Evolutionary conservation across 257 asterid genomes (phyloP).

Genomic region (Nicotiana sylvestris): DNA sequence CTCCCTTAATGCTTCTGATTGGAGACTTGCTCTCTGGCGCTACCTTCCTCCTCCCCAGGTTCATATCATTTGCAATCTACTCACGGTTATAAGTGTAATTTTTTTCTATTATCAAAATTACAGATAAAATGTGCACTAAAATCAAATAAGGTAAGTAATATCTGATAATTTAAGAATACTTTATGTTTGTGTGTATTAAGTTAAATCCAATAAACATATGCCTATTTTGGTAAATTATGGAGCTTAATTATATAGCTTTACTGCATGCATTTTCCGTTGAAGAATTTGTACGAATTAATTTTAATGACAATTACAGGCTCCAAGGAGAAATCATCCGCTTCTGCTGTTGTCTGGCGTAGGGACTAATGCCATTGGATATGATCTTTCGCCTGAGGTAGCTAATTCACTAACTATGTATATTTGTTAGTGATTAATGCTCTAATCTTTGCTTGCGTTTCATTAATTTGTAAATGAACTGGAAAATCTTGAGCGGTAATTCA

Average conservation of each 20-base stretch:
- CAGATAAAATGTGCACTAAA: no score
- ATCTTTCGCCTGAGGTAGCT: constrained; percentile 79
- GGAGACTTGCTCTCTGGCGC: constrained; percentile 97
- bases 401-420: neutral
- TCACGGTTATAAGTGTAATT: no score
- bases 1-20: constrained; percentile 49
- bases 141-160: no score
- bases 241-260: neutral
- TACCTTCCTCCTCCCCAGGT: constrained; percentile 81
- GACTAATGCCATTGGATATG: constrained; percentile 96
- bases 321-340: constrained; percentile 82
- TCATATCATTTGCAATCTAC: neutral
- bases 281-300: neutral
- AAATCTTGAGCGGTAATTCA: neutral
- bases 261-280: neutral
- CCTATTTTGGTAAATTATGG: neutral
- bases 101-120: no score
- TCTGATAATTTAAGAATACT: neutral
- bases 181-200: neutral
- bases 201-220: neutral
- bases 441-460: neutral
- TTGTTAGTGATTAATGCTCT: neutral
- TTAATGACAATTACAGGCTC: constrained; percentile 38
- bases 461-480: neutral
- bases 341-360: constrained; percentile 90